Conservation (phyloP, 345 rosid species). For the Noccaea caerulescens region DNA sequence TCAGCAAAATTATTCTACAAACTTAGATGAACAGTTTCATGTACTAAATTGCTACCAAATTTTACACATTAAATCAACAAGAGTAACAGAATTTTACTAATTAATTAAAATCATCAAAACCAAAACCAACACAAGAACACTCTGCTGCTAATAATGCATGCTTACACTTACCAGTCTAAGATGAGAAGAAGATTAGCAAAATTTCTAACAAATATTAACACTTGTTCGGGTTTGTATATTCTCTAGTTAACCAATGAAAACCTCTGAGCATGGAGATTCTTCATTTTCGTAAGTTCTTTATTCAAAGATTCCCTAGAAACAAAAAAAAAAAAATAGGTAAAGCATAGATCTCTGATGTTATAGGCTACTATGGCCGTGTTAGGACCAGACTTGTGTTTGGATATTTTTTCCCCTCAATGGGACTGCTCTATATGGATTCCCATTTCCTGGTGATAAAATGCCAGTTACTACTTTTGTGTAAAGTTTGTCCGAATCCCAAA, state of each 20-base stretch:
- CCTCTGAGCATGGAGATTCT: conserved; percentile 36
- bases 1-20: not conserved
- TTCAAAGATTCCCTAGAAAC: conserved; percentile 36
- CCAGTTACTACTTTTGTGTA: conserved; percentile 37
- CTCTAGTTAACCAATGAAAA: conserved; percentile 32
- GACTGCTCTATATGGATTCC: conserved; percentile 33
- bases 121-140: conserved; percentile 13
- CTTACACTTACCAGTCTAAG: conserved; percentile 16
- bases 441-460: conserved; percentile 29
- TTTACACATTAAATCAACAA: not conserved
- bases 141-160: conserved; percentile 11
- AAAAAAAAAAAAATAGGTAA: conserved; percentile 2
- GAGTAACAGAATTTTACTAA: not conserved
- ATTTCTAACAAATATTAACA: not conserved
- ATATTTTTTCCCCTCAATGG: conserved; percentile 30
- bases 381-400: conserved; percentile 35
- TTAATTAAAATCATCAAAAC: not conserved
- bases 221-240: conserved; percentile 21
- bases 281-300: conserved; percentile 22
- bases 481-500: conserved; percentile 38
- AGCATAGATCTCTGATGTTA: conserved; percentile 17
- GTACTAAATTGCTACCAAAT: not conserved
- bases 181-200: conserved; percentile 14
- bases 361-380: conserved; percentile 24
- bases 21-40: conserved; percentile 12